Evolutionary conservation across 306 rosid genomes (phyloP), one percentile per base, ranked within the genome.

Genomic region (Rubus parviflorus): DNA sequence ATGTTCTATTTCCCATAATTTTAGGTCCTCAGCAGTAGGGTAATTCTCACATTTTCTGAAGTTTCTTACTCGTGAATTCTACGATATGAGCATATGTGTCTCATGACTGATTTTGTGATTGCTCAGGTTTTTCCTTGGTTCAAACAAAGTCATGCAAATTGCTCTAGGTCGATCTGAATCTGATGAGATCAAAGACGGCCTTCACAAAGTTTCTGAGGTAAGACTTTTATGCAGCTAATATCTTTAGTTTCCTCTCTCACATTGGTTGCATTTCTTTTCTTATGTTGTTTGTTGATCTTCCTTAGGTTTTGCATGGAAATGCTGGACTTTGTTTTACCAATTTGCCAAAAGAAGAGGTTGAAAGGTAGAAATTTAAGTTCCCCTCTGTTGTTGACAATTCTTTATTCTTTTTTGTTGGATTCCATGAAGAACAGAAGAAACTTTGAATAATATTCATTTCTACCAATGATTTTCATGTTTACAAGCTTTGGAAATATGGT

Each of bases 101-200:
- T 72, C 16, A 43, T 52, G 40, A 20, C 15, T 75, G 13, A 37
- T 65, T 72, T 68, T 35, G 12, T 4, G 65, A 7, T 56, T 43
- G 47, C 52, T 81, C 71, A 90, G 95, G 43, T 95, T 95, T 84
- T 95, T 95, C 80, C 86, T 95, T 20, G 99, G 99, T 2, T 93
- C 99, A 3, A 95, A 95, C 90, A 95, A 92, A 82, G 99, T 95
- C 20, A 92, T 95, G 97, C 99, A 95, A 76, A 87, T 92, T 15
- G 70, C 97, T 74, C 76, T 95, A 0, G 99, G 99, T 52, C 92
- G 97, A 30, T 79, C 94, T 79, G 87, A 88, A 69, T 75, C 97
- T 2, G 92, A 92, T 75, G 99, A 95, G 77, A 81, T 95, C 41
- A 81, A 79, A 81, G 85, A 86, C 0, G 81, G 83, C 47, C 83